These are phyloP conservation scores for Paecilomyces variotii DNA, from an alignment of 2,329 filamentous ascomycete species.

Conservation along the genomic window DNA sequence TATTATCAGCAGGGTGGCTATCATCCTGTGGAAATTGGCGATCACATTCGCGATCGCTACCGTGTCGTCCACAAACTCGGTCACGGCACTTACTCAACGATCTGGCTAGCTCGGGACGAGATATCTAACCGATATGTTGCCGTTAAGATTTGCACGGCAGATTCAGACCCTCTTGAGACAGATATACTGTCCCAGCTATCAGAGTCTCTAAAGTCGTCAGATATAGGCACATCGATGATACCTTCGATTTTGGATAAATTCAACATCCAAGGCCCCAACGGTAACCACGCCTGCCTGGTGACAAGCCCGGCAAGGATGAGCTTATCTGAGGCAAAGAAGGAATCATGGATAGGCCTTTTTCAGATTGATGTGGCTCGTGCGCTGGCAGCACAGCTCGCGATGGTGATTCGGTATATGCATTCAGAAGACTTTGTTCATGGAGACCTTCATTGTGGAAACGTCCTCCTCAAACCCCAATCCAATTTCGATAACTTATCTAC, in stretches of 20 bases:
- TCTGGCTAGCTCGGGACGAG: slow-evolving; percentile 20
- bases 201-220: neutral
- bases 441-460: slow-evolving; percentile 19
- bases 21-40: slow-evolving; percentile 21
- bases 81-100: slow-evolving; percentile 29
- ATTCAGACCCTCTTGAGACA: slow-evolving; percentile 8
- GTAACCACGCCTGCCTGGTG: slow-evolving; percentile 15
- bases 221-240: slow-evolving; percentile 3
- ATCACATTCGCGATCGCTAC: slow-evolving; percentile 24
- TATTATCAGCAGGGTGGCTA: slow-evolving; percentile 15
- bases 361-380: slow-evolving; percentile 14
- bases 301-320: slow-evolving; percentile 12
- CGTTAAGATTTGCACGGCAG: slow-evolving; percentile 12
- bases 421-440: slow-evolving; percentile 24
- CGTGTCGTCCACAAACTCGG: slow-evolving; percentile 35
- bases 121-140: slow-evolving; percentile 16
- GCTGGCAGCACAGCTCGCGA: slow-evolving; percentile 18
- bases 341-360: slow-evolving; percentile 16
- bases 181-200: slow-evolving; percentile 3
- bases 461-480: slow-evolving; percentile 12
- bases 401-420: slow-evolving; percentile 24
- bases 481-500: slow-evolving; percentile 13
- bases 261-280: slow-evolving; percentile 15
- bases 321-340: slow-evolving; percentile 12
- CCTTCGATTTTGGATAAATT: slow-evolving; percentile 15